phyloP scores from a whole-genome alignment of 2,329 filamentous ascomycete species.

The Mariannaea sp. region DNA sequence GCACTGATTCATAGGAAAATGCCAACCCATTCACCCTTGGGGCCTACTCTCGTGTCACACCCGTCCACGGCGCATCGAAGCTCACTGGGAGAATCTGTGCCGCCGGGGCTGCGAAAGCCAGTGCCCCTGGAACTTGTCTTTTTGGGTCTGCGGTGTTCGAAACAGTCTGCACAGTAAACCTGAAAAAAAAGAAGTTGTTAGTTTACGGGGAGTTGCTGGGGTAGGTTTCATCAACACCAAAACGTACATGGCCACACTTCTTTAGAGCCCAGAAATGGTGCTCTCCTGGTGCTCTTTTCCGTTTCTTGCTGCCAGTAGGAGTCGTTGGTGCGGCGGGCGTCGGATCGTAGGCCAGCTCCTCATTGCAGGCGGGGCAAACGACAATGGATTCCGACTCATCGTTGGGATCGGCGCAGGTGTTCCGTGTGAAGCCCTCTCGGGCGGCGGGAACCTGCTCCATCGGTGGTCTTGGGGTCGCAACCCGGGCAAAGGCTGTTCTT shows the following conservation, averaged over 20 bases:
- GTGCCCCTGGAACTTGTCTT: slow-evolving; percentile 42
- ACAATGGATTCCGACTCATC: slow-evolving; percentile 69
- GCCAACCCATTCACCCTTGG: slow-evolving; percentile 65
- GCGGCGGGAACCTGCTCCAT: slow-evolving; percentile 69
- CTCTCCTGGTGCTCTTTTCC: slow-evolving; percentile 62
- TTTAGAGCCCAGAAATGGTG: slow-evolving; percentile 93
- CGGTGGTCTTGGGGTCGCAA: slow-evolving; percentile 48
- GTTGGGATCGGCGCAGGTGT: slow-evolving; percentile 51
- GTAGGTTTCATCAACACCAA: background rate
- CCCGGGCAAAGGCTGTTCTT: slow-evolving; percentile 41
- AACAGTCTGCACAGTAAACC: slow-evolving; percentile 69
- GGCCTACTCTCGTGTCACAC: slow-evolving; percentile 58
- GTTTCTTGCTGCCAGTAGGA: slow-evolving; percentile 41
- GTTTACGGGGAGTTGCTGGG: background rate
- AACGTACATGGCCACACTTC: slow-evolving; percentile 83
- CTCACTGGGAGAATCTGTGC: slow-evolving; percentile 41
- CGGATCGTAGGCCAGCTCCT: slow-evolving; percentile 79
- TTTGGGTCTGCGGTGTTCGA: slow-evolving; percentile 56
- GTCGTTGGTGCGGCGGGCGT: slow-evolving; percentile 34
- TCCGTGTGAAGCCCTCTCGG: slow-evolving; percentile 78
- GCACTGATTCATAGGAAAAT: slow-evolving; percentile 58
- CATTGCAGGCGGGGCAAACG: slow-evolving; percentile 84
- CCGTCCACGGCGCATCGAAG: slow-evolving; percentile 61
- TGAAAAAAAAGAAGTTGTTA: too few relatives aligned
- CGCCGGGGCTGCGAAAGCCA: slow-evolving; percentile 46